Evolutionary conservation across 768 basidiomycete species (phyloP), one percentile per base, ranked within the genome.

Genomic region (Pisolithus marmoratus): DNA sequence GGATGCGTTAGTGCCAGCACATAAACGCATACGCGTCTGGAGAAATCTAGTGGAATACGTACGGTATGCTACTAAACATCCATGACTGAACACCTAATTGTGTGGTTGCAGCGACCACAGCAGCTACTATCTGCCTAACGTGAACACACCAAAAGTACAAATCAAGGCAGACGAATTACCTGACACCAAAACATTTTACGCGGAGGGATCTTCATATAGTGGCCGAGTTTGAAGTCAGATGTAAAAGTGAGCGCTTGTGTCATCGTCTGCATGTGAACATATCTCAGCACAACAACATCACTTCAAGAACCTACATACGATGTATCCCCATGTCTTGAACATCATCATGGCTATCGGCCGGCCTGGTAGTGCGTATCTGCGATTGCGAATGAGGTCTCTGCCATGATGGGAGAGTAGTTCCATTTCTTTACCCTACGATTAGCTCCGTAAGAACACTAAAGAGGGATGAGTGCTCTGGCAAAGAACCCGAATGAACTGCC

Each of bases 311-410:
- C 11, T 9, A 38, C 63, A 31, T 24, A 69, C 83, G 42, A 83
- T 78, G 61, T 85, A 86, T 8, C 81, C 83, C 69, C 78, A 85
- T 4, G 77, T 84, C 71, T 84, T 84, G 73, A 83, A 85, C 77
- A 87, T 79, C 84, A 87, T 85, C 79, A 85, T 82, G 2, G 86
- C 85, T 53, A 87, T 76, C 5, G 88, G 85, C 53, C 76, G 78
- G 8, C 87, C 87, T 57, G 76, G 77, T 22, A 77, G 64, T 29
- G 72, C 63, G 50, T 69, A 70, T 14, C 87, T 87, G 38, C 6
- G 2, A 14, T 14, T 26, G 14, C 8, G 17, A 29, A 17, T 45
- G 24, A 27, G 45, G 36, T 14, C n/a, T 4, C 46, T 12, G 20
- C 60, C 7, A 0, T n/a, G 20, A 23, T 9, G 57, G 41, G 38